Evolutionary conservation across 768 basidiomycete genomes (phyloP).

Genomic region (Collybiopsis luxurians): DNA sequence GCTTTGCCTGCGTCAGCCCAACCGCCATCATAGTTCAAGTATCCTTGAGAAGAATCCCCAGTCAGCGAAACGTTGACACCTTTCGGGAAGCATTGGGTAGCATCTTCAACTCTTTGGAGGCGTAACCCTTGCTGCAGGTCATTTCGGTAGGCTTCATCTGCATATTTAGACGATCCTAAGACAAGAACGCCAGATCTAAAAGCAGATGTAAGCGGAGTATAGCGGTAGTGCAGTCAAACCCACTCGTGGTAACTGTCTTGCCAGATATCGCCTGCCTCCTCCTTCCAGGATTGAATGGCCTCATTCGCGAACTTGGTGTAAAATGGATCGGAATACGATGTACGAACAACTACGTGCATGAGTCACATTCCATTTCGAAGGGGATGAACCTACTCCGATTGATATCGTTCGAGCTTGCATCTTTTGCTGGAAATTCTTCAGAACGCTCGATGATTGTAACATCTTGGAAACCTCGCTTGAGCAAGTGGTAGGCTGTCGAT

Average conservation of each 20-base stretch:
- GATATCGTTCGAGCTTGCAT: slow-evolving; percentile 40
- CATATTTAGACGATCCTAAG: slow-evolving; percentile 38
- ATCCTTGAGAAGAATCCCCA: slow-evolving; percentile 46
- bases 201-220: not conserved
- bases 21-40: slow-evolving; percentile 74
- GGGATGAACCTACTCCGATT: slow-evolving; percentile 38
- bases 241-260: slow-evolving; percentile 82
- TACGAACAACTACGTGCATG: slow-evolving; percentile 58
- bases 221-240: not conserved
- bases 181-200: slow-evolving; percentile 69
- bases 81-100: slow-evolving; percentile 49
- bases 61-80: slow-evolving; percentile 29
- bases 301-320: slow-evolving; percentile 72
- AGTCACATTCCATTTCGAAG: too few relatives aligned
- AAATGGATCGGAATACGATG: slow-evolving; percentile 66
- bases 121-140: slow-evolving; percentile 57
- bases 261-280: slow-evolving; percentile 50
- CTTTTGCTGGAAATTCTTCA: slow-evolving; percentile 8
- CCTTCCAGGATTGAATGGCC: slow-evolving; percentile 74
- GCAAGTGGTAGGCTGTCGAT: slow-evolving; percentile 60
- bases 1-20: slow-evolving; percentile 83
- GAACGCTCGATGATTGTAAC: slow-evolving; percentile 9
- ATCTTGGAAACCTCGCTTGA: slow-evolving; percentile 41
- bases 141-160: slow-evolving; percentile 56
- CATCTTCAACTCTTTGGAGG: slow-evolving; percentile 37